Percentiles rank a stretch among this genome's conserved stretches.
Conservation (phyloP, 768 basidiomycete species). For the Ramaria rubella region DNA sequence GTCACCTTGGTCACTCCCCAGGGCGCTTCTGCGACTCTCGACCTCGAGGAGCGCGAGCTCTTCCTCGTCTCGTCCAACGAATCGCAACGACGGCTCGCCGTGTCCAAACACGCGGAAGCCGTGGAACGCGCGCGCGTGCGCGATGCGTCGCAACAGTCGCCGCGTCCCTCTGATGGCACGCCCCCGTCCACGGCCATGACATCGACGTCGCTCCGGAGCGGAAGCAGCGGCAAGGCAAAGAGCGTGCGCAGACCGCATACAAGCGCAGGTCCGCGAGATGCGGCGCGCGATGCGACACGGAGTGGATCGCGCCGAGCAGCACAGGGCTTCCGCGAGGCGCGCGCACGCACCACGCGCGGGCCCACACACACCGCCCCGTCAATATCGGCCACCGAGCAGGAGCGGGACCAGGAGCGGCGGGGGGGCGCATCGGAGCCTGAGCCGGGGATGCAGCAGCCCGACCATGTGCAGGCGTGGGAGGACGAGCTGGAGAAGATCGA, state of each 20-base stretch:
- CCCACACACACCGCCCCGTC: neutral
- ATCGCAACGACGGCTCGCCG: slow-evolving; percentile 57
- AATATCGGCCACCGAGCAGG: no score
- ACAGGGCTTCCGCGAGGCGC: neutral
- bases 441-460: neutral
- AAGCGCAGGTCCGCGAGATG: neutral
- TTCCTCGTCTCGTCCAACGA: slow-evolving; percentile 64
- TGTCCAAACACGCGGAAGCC: slow-evolving; percentile 50
- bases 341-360: neutral
- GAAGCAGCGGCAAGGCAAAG: neutral
- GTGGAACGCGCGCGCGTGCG: neutral
- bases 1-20: slow-evolving; percentile 27
- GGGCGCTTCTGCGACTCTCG: slow-evolving; percentile 43
- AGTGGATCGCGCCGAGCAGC: neutral
- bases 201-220: neutral
- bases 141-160: neutral
- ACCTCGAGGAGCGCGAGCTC: slow-evolving; percentile 64
- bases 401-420: no score
- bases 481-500: neutral
- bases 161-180: neutral
- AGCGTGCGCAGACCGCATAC: neutral
- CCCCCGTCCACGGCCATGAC: neutral
- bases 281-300: neutral
- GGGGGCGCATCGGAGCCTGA: no score
- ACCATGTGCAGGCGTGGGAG: neutral